Evolutionary conservation across 306 rosid genomes (phyloP).

Genomic region (Lagenaria siceraria): DNA sequence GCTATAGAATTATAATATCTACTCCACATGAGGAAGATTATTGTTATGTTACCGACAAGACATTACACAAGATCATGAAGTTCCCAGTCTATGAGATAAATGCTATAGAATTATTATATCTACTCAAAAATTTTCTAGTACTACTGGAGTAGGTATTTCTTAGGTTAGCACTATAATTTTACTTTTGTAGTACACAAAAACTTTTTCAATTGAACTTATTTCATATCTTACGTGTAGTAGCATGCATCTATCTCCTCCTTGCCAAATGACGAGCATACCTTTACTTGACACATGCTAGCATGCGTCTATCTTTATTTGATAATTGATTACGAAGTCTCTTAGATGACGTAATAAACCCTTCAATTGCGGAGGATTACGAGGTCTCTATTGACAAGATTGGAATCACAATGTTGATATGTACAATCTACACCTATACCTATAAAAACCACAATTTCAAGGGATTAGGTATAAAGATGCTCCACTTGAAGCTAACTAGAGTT

Average conservation of each 20-base stretch:
- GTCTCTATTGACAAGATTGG: neutral
- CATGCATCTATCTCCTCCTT: neutral
- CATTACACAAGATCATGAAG: too few relatives aligned
- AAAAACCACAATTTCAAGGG: too few relatives aligned
- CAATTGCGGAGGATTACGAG: neutral
- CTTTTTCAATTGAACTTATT: neutral
- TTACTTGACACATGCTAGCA: neutral
- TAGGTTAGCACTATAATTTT: too few relatives aligned
- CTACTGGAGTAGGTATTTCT: too few relatives aligned
- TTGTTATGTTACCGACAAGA: too few relatives aligned
- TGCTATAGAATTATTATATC: too few relatives aligned
- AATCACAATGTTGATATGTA: neutral
- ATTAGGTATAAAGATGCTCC: neutral
- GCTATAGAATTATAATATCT: too few relatives aligned
- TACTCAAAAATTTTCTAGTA: too few relatives aligned
- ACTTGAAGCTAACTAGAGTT: neutral
- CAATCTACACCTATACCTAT: neutral
- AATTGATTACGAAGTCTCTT: too few relatives aligned
- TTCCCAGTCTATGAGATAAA: too few relatives aligned
- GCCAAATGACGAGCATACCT: neutral
- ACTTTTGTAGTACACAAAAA: too few relatives aligned
- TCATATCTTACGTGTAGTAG: neutral
- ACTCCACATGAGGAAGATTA: too few relatives aligned
- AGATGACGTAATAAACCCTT: neutral
- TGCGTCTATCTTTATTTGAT: neutral